Percentiles rank a stretch among this genome's conserved stretches.
phyloP scores from a whole-genome alignment of 768 basidiomycete species.

The Boletus sp. region DNA sequence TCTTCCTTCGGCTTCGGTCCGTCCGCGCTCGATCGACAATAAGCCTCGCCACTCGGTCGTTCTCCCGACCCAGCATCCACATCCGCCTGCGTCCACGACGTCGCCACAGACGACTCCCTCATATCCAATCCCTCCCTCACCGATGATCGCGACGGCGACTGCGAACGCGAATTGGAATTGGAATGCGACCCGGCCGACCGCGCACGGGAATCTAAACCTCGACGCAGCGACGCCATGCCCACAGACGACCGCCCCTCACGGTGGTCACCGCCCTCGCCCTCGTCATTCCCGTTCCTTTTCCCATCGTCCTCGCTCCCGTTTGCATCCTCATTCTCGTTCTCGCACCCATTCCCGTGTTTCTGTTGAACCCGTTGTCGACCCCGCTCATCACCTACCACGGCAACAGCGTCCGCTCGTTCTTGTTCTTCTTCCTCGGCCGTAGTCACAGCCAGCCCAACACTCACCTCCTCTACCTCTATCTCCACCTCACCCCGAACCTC shows the following conservation, averaged over 20 bases:
- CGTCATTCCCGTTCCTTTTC: background rate
- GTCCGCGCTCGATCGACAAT: slow-evolving; percentile 1
- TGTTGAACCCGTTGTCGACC: background rate
- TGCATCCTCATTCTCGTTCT: background rate
- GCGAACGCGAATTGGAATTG: slow-evolving; percentile 3
- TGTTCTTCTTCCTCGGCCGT: background rate
- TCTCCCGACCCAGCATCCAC: background rate
- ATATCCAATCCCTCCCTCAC: slow-evolving; percentile 10
- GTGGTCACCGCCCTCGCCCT: background rate
- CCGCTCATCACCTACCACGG: background rate
- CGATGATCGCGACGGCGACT: slow-evolving; percentile 17
- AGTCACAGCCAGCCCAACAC: slow-evolving; percentile 14
- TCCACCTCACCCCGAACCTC: background rate
- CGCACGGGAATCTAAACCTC: background rate
- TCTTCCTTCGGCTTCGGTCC: background rate
- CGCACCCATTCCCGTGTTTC: too few species aligned
- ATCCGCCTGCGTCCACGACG: slow-evolving; percentile 28
- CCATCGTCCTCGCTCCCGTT: background rate
- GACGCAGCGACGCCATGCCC: background rate
- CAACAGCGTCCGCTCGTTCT: background rate
- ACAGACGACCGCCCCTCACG: background rate
- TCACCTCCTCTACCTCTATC: background rate
- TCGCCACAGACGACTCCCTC: slow-evolving; percentile 24
- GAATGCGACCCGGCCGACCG: slow-evolving; percentile 3
- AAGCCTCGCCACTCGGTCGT: background rate